Evolutionary conservation across 257 asterid genomes (phyloP).

Genomic region (Cinchona pubescens): DNA sequence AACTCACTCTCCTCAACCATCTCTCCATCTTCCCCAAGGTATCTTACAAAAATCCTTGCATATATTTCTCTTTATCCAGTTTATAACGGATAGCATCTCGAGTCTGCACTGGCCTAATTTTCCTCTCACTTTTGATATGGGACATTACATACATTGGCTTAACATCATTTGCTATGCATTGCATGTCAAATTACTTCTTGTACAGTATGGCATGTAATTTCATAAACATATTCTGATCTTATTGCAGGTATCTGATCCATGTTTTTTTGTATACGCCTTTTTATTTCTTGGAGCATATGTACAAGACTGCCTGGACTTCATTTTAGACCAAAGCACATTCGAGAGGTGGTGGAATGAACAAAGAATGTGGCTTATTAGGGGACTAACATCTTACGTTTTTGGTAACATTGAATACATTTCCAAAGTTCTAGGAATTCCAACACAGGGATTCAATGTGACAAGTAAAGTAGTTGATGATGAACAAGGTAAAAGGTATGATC

Average conservation of each 20-base stretch:
- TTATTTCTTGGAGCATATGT: slow-evolving; percentile 60
- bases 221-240: background rate
- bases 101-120: no score
- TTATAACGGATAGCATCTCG: no score
- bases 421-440: slow-evolving; percentile 45
- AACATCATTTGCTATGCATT: no score
- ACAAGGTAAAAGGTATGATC: slow-evolving; percentile 45
- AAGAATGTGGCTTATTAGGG: slow-evolving; percentile 69
- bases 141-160: no score
- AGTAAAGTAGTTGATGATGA: slow-evolving; percentile 57
- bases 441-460: slow-evolving; percentile 57
- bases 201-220: no score
- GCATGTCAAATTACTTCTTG: no score
- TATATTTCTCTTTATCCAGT: no score
- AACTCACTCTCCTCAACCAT: slow-evolving; percentile 40
- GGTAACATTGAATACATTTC: slow-evolving; percentile 49
- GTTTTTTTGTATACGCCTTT: slow-evolving; percentile 53
- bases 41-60: background rate
- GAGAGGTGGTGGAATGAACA: slow-evolving; percentile 82
- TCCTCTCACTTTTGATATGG: no score
- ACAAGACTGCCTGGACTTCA: slow-evolving; percentile 62
- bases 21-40: slow-evolving; percentile 65
- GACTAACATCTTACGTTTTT: slow-evolving; percentile 47
- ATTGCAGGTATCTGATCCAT: slow-evolving; percentile 46
- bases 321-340: slow-evolving; percentile 39